phyloP scores from a whole-genome alignment of 2,329 filamentous ascomycete species.

The Trichoderma arundinaceum region DNA sequence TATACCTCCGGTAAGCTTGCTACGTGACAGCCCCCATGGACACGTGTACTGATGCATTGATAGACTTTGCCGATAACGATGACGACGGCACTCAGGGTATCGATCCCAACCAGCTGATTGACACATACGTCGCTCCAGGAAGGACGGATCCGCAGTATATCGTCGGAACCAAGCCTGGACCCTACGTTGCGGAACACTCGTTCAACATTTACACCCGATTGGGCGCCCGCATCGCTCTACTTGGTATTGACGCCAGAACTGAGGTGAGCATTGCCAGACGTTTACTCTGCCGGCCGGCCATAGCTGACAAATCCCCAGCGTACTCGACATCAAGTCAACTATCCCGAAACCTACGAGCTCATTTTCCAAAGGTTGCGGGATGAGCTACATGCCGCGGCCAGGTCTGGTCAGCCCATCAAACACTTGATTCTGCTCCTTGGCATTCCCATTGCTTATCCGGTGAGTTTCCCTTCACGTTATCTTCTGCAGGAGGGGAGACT shows the following conservation, averaged over 20 bases:
- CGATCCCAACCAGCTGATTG: slow-evolving; percentile 74
- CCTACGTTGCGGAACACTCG: slow-evolving; percentile 88
- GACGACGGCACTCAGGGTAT: slow-evolving; percentile 54
- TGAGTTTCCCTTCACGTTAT: slow-evolving; percentile 51
- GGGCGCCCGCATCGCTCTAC: slow-evolving; percentile 80
- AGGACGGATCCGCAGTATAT: slow-evolving; percentile 74
- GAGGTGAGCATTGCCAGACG: slow-evolving; percentile 60
- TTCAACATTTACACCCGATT: slow-evolving; percentile 86
- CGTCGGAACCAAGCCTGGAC: slow-evolving; percentile 75
- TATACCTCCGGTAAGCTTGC: slow-evolving; percentile 74
- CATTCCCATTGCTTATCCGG: slow-evolving; percentile 84
- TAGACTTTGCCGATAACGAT: slow-evolving; percentile 32
- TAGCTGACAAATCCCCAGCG: slow-evolving; percentile 53
- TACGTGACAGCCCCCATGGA: not conserved
- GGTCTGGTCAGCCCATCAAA: slow-evolving; percentile 75
- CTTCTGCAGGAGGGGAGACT: too few relatives aligned
- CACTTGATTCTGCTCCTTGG: slow-evolving; percentile 88
- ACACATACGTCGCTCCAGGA: slow-evolving; percentile 71
- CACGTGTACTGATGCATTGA: slow-evolving; percentile 38
- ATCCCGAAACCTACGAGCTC: slow-evolving; percentile 84
- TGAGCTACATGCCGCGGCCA: slow-evolving; percentile 73
- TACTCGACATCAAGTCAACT: slow-evolving; percentile 92
- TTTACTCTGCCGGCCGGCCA: not conserved
- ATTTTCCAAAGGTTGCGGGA: slow-evolving; percentile 77
- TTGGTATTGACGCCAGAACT: slow-evolving; percentile 91